Base-by-base conservation (phyloP, 371 early-diverging fungal species). In the Hamiltosporidium tvaerminnensis region DNA sequence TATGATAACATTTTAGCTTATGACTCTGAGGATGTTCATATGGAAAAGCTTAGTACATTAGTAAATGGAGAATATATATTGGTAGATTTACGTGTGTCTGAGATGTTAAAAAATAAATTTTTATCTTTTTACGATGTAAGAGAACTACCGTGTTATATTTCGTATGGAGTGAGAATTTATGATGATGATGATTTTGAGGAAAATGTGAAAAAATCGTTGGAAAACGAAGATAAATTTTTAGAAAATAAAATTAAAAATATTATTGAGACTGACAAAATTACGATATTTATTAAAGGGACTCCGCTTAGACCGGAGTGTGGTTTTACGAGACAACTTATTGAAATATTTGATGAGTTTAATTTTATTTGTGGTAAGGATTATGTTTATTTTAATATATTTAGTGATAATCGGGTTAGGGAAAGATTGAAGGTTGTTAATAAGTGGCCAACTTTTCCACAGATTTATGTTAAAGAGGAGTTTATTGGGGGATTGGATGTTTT, bases 371-470 rank as follows among this genome's bases (percentile, higher is more conserved):
- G 54, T 2, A 31, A 3, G 30, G 32, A 57, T 23, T 57, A 41
- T 33, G 49, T 10, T 48, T 70, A 62, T 37, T 66, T 69, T 61
- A 69, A 79, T 68, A 59, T 79, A 47, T 61, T 76, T n/a, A 62
- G 44, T 30, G 61, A 73, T 53, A 57, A 73, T 33, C 56, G 62
- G 38, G 44, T 76, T 30, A 54, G 77, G 47, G 59, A 67, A 37
- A 39, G 47, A 10, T 47, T 79, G 4, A 79, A 79, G 57, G 54
- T 49, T 52, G 48, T 70, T 4, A 68, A 75, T 59, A 59, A 68
- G 47, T 75, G 77, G 79, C 70, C 71, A 9, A 79, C 76, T 10
- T 79, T 70, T 66, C 79, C 79, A 4, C 78, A 77, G 59, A 57
- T 79, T 16, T 79, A 72, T 63, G 57, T 74, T 31, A 50, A 70